Evolutionary conservation across 352 stramenopile genomes (phyloP).

Genomic region (Phytophthora niederhauseri): DNA sequence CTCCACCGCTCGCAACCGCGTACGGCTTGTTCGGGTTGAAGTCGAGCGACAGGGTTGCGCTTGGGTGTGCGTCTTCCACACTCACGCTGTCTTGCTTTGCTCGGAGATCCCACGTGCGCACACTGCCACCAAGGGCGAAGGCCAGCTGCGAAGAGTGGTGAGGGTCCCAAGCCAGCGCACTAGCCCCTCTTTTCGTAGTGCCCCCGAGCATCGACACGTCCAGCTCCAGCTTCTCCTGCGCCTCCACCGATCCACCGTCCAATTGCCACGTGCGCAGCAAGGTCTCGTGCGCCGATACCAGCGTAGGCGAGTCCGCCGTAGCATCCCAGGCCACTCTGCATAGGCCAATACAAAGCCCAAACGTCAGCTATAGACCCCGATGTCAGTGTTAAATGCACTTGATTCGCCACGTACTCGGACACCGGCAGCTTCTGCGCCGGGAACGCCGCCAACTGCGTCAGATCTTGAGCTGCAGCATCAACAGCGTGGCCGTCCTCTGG

Average conservation of each 20-base stretch:
- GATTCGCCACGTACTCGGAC: slow-evolving; percentile 38
- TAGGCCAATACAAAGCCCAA: neutral
- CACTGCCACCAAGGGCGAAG: slow-evolving; percentile 58
- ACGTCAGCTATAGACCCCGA: neutral
- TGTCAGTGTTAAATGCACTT: neutral
- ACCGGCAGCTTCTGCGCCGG: slow-evolving; percentile 52
- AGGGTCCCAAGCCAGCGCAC: slow-evolving; percentile 79
- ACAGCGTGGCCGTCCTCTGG: slow-evolving; percentile 8
- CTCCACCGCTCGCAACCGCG: slow-evolving; percentile 90
- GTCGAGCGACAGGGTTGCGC: slow-evolving; percentile 88
- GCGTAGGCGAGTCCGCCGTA: slow-evolving; percentile 21
- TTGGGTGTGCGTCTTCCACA: slow-evolving; percentile 68
- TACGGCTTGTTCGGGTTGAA: slow-evolving; percentile 99
- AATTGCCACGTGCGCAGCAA: slow-evolving; percentile 64
- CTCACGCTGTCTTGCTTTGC: slow-evolving; percentile 44
- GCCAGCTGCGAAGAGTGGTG: slow-evolving; percentile 75
- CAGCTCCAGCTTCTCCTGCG: slow-evolving; percentile 52
- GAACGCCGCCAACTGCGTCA: slow-evolving; percentile 45
- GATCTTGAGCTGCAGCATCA: slow-evolving; percentile 19
- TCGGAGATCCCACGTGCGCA: slow-evolving; percentile 84
- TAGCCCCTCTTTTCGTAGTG: slow-evolving; percentile 35
- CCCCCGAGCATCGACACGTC: slow-evolving; percentile 53
- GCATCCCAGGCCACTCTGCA: slow-evolving; percentile 53
- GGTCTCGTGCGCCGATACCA: slow-evolving; percentile 52
- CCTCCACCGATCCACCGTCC: slow-evolving; percentile 32